Evolutionary conservation across 177 flowering plant genomes (phyloP).

Genomic region (Telopea speciosissima): DNA sequence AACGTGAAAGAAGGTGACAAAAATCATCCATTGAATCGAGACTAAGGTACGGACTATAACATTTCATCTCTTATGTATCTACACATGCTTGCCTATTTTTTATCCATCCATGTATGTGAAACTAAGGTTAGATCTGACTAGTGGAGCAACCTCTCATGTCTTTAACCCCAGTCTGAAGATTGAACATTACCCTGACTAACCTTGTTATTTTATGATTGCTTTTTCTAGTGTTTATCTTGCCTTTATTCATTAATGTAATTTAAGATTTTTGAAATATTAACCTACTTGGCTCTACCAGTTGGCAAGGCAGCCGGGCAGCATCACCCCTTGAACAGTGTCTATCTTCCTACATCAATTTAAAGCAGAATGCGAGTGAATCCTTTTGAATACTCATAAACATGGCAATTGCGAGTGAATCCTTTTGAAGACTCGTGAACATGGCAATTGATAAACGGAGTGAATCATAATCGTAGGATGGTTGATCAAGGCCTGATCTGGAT

Average conservation of each 20-base stretch:
- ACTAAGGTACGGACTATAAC: constrained; percentile 26
- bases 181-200: background rate
- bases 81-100: background rate
- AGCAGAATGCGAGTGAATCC: background rate
- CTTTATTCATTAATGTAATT: background rate
- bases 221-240: background rate
- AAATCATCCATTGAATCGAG: constrained; percentile 10
- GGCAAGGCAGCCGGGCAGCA: background rate
- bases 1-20: constrained; percentile 20
- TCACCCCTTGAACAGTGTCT: background rate
- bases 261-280: too few relatives aligned
- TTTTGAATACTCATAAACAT: background rate
- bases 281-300: background rate
- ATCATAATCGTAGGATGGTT: too few relatives aligned
- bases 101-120: background rate
- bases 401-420: background rate
- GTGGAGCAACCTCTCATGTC: background rate
- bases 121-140: background rate
- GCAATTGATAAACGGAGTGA: background rate
- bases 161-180: background rate
- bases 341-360: too few relatives aligned
- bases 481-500: background rate
- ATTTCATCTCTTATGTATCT: background rate
- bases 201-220: background rate
- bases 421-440: background rate